Base-by-base conservation (phyloP, 176 grass and related monocot species). In the Dactylis glomerata region DNA sequence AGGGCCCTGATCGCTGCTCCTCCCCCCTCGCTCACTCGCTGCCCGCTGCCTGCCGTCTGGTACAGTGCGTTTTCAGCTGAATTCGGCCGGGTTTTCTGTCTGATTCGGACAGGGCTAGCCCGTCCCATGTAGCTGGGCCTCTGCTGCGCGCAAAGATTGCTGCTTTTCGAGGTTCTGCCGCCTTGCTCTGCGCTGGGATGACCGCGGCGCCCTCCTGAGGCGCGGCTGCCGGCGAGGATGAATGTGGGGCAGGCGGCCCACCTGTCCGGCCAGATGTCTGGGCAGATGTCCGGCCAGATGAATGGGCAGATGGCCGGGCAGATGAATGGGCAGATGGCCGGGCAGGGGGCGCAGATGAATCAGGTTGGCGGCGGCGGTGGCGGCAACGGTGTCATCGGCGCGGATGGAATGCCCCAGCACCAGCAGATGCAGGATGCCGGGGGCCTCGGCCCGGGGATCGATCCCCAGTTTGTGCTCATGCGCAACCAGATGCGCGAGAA, bases 231-330 rank as follows among this genome's bases (percentile, higher is more conserved):
- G 0, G 58, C 14, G 5, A 90, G 80, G 51, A 94, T 94, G 92
- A 92, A 94, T 92, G 82, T 89, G 50, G 89, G 85, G 32, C 92
- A 89, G 82, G 82, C 92, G 56, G 65, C 92, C 22, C 92, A 88
- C 86, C 85, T 94, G 87, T 82, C 82, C 20, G 89, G 62, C 15
- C 62, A 65, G 62, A 61, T 42, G 41, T 42, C 41, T 42, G 41
- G 88, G 44, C 86, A 91, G 83, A 88, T 94, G 81, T 89, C 89
- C 0, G n/a, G n/a, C n/a, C n/a, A n/a, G n/a, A 94, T 94, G 92
- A 92, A 94, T 92, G 82, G 85, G 32, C 92, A 89, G 82, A 78
- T 89, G 56, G 65, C 92, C 22, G 89, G 62, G 14, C 62, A 65
- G 62, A 61, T 42, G 41, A 10, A 8, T 42, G 41, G 88, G 44